Base-by-base conservation (phyloP, 768 basidiomycete species). In the Boletellus emodensis region DNA sequence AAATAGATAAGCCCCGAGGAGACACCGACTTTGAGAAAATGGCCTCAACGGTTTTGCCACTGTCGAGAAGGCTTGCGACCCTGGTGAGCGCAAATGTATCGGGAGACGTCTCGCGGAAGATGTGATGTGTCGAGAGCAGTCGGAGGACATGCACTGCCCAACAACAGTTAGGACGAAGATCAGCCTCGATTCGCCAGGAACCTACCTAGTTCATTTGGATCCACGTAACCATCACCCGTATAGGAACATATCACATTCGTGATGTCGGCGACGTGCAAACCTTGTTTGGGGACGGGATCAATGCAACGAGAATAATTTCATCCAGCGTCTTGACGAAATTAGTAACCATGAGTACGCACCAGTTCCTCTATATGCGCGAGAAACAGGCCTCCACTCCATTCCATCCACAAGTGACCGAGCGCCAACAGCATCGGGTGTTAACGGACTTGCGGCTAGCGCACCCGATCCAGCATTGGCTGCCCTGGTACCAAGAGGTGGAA, bases 81-180 rank as follows among this genome's bases (percentile, higher is more conserved):
- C 87, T 78, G 58, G 85, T 91, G 46, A 80, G 75, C 8, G 85
- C 74, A 57, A 91, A 92, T 6, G 84, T 80, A 59, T 90, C 78
- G 4, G 87, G 87, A 10, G 76, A 72, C 3, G 80, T 72, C 65
- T 92, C 90, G 37, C 76, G 74, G 30, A 87, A 72, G 46, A 90
- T 78, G 63, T 90, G 87, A 61, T 89, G 86, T 0, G 88, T 87
- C 11, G 87, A 87, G 40, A 91, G 76, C 20, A 90, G 73, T 39
- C 89, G 83, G 36, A 92, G 76, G 32, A 80, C 76, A 59, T 90
- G 89, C 4, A 82, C 87, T 89, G 15, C 28, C 5, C 17, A 22
- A 39, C 6, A 28, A 41, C 13, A 11, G 18, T 45, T 8, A 40
- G 34, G 3, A 26, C 10, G 13, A 14, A 30, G 14, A 37, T 33